Base-by-base conservation (phyloP, 2,329 filamentous ascomycete species). In the Alternaria infectoria region DNA sequence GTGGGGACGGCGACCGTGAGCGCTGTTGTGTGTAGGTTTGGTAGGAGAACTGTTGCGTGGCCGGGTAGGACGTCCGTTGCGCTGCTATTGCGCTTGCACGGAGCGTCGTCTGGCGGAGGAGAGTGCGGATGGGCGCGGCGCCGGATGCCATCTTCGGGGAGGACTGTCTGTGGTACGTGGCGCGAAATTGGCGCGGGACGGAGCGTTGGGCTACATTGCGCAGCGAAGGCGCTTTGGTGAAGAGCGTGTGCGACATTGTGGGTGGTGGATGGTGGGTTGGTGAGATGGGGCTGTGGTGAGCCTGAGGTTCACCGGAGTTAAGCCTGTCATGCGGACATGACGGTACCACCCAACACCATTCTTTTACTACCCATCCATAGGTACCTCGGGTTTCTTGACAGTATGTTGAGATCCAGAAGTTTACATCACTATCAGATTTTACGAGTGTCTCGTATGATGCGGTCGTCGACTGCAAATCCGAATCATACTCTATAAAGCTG, bases 41-140 rank as follows among this genome's bases (percentile, higher is more conserved):
- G 32, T 63, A 64, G 21, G 68, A 47, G 61, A 75, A 62, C 28
- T 72, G 74, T 40, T 69, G 67, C 57, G 69, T 62, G 19, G 57
- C 69, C n/a, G 64, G 66, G 61, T 55, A 73, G 7, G 66, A 69
- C 15, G 62, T 68, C 64, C 67, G 70, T 51, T 70, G 70, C 19
- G 65, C 65, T 57, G 70, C 60, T 60, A 71, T 73, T 49, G 69
- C 65, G 51, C 69, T 66, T 56, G 73, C 67, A 59, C 69, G 74
- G 26, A 73, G 71, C 8, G 69, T 69, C 47, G 72, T 71, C 66
- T 65, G 70, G 62, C 73, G 75, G 60, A 79, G 68, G 50, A 78
- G 67, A 12, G 69, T 67, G 61, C 72, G 74, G 59, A 77, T 72
- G 61, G 71, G 65, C 23, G 65, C 63, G 43, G 69, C 63, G 57